Base-by-base conservation (phyloP, 139 green algal genomes). In the Monoraphidium neglectum region DNA sequence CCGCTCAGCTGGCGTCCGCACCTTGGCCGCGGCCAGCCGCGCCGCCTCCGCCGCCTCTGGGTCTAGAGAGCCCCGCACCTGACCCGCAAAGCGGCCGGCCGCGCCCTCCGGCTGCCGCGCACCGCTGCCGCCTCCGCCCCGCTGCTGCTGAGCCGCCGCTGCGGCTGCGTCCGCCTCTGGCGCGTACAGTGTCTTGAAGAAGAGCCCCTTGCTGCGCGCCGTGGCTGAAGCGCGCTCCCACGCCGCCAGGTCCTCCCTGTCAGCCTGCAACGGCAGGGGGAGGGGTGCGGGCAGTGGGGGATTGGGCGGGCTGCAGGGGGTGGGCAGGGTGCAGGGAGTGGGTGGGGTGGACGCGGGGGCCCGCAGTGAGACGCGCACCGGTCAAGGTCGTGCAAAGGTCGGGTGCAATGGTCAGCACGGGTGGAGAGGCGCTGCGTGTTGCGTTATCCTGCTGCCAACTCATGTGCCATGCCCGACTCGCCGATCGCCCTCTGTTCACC, bases 131-230 rank as follows among this genome's bases (percentile, higher is more conserved):
- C 47, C 28, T 43, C 13, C 35, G 43, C 4, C 46, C 59, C 54
- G 21, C 62, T 57, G 28, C 62, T 77, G 49, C 28, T 67, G 28
- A 43, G 43, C 6, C 46, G 65, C 43, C 54, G 69, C 16, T 37
- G 46, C 40, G 32, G 65, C 64, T 40, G 51, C 36, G 38, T 71
- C 79, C 32, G 32, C 49, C 40, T 77, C 54, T 71, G 73, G 53
- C 30, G 73, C 23, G 61, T 86, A 82, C 4, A 86, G 47, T 35
- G 33, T 72, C 32, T 74, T 79, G 65, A 86, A 86, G 47, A 86
- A 86, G 24, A 86, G 75, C 8, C 80, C 80, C 28, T 74, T 38
- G 54, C 56, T 77, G 57, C 80, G 80, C 24, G 75, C 75, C 47
- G 75, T 56, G 18, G 80, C 76, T 0, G 75, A 69, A 1, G 28